A percentile compares a stretch with the other conserved stretches of the same genome.
Conservation (phyloP, 371 early-diverging fungal species). For the Mucor racemosus region DNA sequence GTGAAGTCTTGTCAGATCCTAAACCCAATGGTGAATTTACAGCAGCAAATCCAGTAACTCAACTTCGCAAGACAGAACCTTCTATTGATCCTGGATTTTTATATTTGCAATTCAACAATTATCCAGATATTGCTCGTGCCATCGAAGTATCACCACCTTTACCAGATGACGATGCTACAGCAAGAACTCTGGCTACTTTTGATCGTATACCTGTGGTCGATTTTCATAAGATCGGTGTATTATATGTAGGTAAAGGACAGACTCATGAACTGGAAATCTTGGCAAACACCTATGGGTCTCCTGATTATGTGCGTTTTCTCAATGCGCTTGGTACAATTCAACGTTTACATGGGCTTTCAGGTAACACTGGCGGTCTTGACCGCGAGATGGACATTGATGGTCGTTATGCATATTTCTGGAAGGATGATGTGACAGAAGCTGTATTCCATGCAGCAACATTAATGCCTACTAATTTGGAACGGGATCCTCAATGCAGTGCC, state of each 20-base stretch:
- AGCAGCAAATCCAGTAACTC: conserved; percentile 4
- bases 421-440: conserved; percentile 86
- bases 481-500: conserved; percentile 75
- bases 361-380: conserved; percentile 90
- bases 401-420: conserved; percentile 79
- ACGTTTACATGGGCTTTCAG: conserved; percentile 59
- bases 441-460: conserved; percentile 93
- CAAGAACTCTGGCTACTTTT: conserved; percentile 78
- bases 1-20: conserved; percentile 39
- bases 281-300: conserved; percentile 84
- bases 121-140: conserved; percentile 67
- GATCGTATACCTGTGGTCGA: conserved; percentile 92
- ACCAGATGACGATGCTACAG: conserved; percentile 78
- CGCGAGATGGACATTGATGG: conserved; percentile 86
- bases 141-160: conserved; percentile 69
- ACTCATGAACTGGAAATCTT: conserved; percentile 84
- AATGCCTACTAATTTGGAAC: conserved; percentile 84
- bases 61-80: conserved; percentile 47
- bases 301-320: conserved; percentile 82
- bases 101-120: conserved; percentile 68
- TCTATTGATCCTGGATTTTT: conserved; percentile 68
- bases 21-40: conserved; percentile 7
- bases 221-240: conserved; percentile 93
- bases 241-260: conserved; percentile 90
- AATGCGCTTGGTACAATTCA: conserved; percentile 78